Evolutionary conservation across 352 stramenopile species (phyloP), one percentile per base, ranked within the genome.

Genomic region (Phytophthora agathidicida): DNA sequence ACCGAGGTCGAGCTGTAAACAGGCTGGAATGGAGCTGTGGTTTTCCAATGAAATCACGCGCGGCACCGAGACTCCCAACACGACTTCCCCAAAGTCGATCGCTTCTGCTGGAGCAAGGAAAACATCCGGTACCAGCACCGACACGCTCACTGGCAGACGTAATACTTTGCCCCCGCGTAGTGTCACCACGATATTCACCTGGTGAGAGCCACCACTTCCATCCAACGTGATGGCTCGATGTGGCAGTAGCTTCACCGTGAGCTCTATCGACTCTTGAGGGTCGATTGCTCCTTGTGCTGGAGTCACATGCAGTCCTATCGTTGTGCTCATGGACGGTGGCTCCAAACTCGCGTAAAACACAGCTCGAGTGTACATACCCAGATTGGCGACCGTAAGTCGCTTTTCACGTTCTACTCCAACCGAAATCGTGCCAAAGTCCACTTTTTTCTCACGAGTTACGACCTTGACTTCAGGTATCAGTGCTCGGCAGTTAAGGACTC

Each of bases 351-450:
- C 75, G 37, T 91, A 89, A 26, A 82, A 90, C 0, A 90, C 74
- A 37, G 55, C 60, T 38, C 59, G 42, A 8, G 57, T 45, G 26
- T 62, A 35, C 3, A 57, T 16, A 1, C 65, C 66, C 0, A 65
- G 43, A 28, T 91, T 91, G 1, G 60, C 33, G 0, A 92, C 31
- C 14, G 73, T 73, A 1, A 92, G 23, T 19, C 68, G 73, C 42
- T 86, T 89, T 14, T 88, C 71, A 9, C 71, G 75, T 17, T 85
- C 73, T 4, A 92, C 84, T 2, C 90, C 91, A 3, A 96, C 82
- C 0, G 91, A 78, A 22, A 96, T 80, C 5, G 72, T 84, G 2
- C 83, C 89, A 39, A 97, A 91, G 36, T 95, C 84, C 13, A 97
- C 44, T 36, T 80, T 86, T 55, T 91, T 94, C 22, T 94, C 82